phyloP scores from a whole-genome alignment of 2,329 filamentous ascomycete species.

The Thelonectria olida region DNA sequence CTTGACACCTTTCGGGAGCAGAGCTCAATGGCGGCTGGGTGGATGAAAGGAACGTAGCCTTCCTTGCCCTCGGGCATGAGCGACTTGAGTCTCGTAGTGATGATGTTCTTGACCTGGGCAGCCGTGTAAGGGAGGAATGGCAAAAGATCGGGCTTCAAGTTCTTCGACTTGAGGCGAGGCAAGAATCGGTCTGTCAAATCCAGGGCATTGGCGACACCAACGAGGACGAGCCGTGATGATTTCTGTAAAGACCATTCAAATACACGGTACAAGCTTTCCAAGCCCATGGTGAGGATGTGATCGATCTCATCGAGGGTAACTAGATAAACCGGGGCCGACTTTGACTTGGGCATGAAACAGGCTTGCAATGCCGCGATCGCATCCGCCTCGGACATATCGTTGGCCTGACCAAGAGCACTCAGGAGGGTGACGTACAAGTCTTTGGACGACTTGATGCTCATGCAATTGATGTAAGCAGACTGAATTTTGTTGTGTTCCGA shows the following conservation, averaged over 20 bases:
- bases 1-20: constrained; percentile 94
- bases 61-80: constrained; percentile 68
- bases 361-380: constrained; percentile 74
- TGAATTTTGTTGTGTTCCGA: constrained; percentile 64
- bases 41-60: constrained; percentile 84
- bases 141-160: constrained; percentile 87
- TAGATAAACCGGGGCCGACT: constrained; percentile 70
- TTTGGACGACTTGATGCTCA: constrained; percentile 89
- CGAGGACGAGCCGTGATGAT: constrained; percentile 80
- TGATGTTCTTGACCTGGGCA: constrained; percentile 85
- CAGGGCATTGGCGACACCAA: constrained; percentile 95
- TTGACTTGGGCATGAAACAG: constrained; percentile 74
- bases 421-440: constrained; percentile 86
- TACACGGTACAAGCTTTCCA: constrained; percentile 90
- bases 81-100: constrained; percentile 82
- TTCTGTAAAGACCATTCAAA: constrained; percentile 95
- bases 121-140: constrained; percentile 94
- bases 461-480: constrained; percentile 91
- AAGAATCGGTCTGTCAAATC: constrained; percentile 96
- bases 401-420: constrained; percentile 70
- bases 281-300: constrained; percentile 86
- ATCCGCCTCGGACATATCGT: constrained; percentile 70
- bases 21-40: constrained; percentile 91
- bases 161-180: constrained; percentile 90
- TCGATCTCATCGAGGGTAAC: constrained; percentile 96